phyloP scores from a whole-genome alignment of 2,329 filamentous ascomycete genomes.

The Aspergillus thermomutatus region DNA sequence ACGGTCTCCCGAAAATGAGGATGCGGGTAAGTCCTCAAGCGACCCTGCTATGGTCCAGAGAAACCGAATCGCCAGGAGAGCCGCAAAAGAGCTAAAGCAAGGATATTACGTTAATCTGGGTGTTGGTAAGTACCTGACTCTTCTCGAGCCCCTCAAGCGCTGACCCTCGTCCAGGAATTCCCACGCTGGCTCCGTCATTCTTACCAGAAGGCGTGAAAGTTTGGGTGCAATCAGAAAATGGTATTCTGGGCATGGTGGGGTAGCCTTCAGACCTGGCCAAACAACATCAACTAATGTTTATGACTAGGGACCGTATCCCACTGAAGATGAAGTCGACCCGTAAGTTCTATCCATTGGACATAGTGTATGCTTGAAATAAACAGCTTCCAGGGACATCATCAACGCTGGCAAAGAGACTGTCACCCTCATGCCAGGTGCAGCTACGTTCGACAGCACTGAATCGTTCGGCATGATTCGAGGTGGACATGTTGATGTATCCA shows the following conservation, averaged over 20 bases:
- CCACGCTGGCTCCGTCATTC: slow-evolving; percentile 77
- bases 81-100: slow-evolving; percentile 75
- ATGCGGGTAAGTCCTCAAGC: slow-evolving; percentile 35
- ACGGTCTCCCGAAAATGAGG: slow-evolving; percentile 39
- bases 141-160: not conserved
- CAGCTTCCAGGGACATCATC: slow-evolving; percentile 60
- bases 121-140: slow-evolving; percentile 23
- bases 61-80: slow-evolving; percentile 68
- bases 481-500: slow-evolving; percentile 78
- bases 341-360: slow-evolving; percentile 14
- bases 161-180: slow-evolving; percentile 57
- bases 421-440: slow-evolving; percentile 71
- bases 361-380: not conserved
- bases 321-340: slow-evolving; percentile 66
- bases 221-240: slow-evolving; percentile 84
- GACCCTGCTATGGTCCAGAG: slow-evolving; percentile 37
- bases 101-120: slow-evolving; percentile 36
- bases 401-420: slow-evolving; percentile 88
- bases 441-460: slow-evolving; percentile 75
- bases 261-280: not conserved
- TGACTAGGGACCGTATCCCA: slow-evolving; percentile 65
- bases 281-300: not conserved
- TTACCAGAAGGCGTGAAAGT: slow-evolving; percentile 67
- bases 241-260: slow-evolving; percentile 67
- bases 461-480: slow-evolving; percentile 86